Evolutionary conservation across 495 filamentous ascomycete species (phyloP).

Genomic region (Trichoderma erinaceum): DNA sequence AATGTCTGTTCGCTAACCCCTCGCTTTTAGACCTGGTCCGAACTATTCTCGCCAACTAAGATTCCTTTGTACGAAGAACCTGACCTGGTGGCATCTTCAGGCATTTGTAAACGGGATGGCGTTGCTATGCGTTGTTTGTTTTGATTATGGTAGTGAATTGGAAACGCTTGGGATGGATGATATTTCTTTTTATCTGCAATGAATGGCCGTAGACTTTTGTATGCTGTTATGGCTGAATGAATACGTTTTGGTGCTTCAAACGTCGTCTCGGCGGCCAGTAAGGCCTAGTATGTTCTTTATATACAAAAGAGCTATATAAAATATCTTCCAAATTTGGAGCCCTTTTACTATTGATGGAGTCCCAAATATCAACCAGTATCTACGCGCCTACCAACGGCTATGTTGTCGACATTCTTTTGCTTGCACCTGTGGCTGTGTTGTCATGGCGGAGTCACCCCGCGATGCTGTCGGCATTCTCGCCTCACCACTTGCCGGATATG

Average conservation of each 20-base stretch:
- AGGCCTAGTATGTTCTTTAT: too few species aligned
- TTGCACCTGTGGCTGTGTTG: not conserved
- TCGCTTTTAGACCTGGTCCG: slow-evolving; percentile 68
- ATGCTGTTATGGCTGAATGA: not conserved
- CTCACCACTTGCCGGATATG: slow-evolving; percentile 4
- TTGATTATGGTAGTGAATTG: slow-evolving; percentile 8
- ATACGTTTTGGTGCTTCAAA: not conserved
- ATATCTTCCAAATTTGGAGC: too few species aligned
- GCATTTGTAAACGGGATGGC: slow-evolving; percentile 9
- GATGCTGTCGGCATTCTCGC: not conserved
- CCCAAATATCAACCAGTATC: too few species aligned
- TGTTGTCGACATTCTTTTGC: too few species aligned
- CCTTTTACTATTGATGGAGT: too few species aligned
- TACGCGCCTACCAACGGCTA: too few species aligned
- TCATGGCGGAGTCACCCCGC: slow-evolving; percentile 2
- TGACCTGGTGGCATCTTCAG: not conserved
- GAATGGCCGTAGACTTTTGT: slow-evolving; percentile 20
- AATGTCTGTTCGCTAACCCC: slow-evolving; percentile 18
- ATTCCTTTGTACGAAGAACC: slow-evolving; percentile 18
- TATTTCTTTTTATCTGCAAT: not conserved
- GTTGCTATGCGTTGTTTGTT: slow-evolving; percentile 7
- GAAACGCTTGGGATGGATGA: slow-evolving; percentile 11
- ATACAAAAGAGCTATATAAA: too few species aligned
- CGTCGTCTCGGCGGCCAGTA: too few species aligned
- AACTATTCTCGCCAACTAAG: slow-evolving; percentile 85